Evolutionary conservation across 169 alveolate species (phyloP).

Genomic region (Sarcocystis neurona): DNA sequence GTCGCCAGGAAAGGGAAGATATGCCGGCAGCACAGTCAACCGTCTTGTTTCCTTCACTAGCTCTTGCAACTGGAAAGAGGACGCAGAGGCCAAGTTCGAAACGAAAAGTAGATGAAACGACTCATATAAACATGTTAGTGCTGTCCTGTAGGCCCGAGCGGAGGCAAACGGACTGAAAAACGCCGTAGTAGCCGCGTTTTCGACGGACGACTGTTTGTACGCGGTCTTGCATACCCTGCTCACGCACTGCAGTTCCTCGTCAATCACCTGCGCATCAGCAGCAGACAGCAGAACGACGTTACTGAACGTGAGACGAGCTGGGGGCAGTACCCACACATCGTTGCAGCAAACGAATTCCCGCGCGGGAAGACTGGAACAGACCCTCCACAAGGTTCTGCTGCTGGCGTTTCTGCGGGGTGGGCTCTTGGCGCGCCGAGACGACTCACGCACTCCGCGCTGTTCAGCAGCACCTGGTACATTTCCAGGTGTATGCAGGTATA

Average conservation of each 20-base stretch:
- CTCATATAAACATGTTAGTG: not conserved
- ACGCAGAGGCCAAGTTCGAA: not conserved
- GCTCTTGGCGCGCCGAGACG: no score
- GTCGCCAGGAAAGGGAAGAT: slow-evolving; percentile 36
- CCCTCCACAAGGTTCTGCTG: no score
- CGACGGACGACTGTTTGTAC: not conserved
- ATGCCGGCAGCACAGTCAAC: not conserved
- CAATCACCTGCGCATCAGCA: slow-evolving; percentile 6
- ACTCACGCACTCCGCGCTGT: no score
- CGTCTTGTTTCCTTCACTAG: not conserved
- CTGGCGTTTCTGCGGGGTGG: no score
- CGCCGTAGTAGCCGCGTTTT: not conserved
- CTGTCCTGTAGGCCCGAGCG: not conserved
- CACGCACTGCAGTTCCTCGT: slow-evolving; percentile 33
- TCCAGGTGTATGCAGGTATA: no score
- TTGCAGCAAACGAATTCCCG: no score
- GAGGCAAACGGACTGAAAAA: slow-evolving; percentile 15
- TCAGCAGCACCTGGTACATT: no score
- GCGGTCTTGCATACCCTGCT: not conserved
- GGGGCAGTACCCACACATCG: no score
- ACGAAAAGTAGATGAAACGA: not conserved
- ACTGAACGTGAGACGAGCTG: no score
- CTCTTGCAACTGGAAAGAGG: not conserved
- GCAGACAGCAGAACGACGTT: no score
- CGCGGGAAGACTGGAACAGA: no score